Evolutionary conservation across 345 rosid genomes (phyloP).

Genomic region (Hibiscus trionum): DNA sequence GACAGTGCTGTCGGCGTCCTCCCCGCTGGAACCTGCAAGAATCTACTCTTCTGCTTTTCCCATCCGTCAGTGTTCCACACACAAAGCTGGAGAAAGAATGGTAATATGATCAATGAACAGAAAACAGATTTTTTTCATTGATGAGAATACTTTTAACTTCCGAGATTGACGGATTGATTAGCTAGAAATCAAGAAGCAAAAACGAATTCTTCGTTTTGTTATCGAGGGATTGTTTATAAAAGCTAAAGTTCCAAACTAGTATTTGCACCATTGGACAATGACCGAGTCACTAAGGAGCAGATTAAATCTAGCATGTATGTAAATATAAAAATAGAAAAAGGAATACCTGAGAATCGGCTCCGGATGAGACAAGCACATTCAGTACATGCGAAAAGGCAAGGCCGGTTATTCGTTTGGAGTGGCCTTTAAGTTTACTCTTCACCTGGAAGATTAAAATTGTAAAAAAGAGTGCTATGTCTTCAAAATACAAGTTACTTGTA

Average conservation of each 20-base stretch:
- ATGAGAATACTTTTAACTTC: background rate
- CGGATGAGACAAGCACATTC: slow-evolving; percentile 74
- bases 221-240: background rate
- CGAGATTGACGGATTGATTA: background rate
- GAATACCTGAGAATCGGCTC: slow-evolving; percentile 83
- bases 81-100: slow-evolving; percentile 44
- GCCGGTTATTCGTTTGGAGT: slow-evolving; percentile 79
- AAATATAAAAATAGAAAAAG: background rate
- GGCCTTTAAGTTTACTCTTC: slow-evolving; percentile 85
- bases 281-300: background rate
- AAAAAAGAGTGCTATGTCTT: background rate
- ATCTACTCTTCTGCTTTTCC: slow-evolving; percentile 77
- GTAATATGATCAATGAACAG: background rate
- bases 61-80: slow-evolving; percentile 89
- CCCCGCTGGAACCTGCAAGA: slow-evolving; percentile 61
- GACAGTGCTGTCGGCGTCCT: slow-evolving; percentile 52
- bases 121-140: background rate
- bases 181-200: background rate
- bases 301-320: background rate
- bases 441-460: slow-evolving; percentile 36
- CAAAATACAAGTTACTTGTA: background rate
- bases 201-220: background rate
- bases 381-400: slow-evolving; percentile 72
- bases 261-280: background rate
- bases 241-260: background rate